A percentile compares a stretch with the other conserved stretches of the same genome.
These are phyloP conservation scores for Ambrosiella beaveri DNA, from an alignment of 2,329 filamentous ascomycete genomes.

Conservation along the genomic window DNA sequence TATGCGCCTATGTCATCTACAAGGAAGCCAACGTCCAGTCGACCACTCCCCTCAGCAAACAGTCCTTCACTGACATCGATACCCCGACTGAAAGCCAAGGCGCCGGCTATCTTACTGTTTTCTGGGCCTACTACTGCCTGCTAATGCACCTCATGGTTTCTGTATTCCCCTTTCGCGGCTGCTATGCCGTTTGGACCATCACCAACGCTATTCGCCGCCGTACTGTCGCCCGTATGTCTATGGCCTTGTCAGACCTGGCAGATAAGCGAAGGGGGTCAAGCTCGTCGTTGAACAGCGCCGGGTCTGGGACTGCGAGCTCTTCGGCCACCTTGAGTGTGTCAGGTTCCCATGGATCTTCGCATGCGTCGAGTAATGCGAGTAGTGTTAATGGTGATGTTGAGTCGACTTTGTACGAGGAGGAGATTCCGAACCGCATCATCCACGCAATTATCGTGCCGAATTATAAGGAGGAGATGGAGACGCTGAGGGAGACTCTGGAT, in stretches of 20 bases:
- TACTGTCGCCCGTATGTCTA: conserved; percentile 21
- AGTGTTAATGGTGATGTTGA: conserved; percentile 33
- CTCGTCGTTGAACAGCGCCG: conserved; percentile 36
- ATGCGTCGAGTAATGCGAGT: conserved; percentile 29
- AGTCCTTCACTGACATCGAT: conserved; percentile 16
- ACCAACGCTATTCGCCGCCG: conserved; percentile 32
- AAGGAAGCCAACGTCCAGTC: conserved; percentile 23
- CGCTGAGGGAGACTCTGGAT: conserved; percentile 48
- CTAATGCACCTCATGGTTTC: conserved; percentile 47
- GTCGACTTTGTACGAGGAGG: conserved; percentile 16
- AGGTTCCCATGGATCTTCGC: conserved; percentile 17
- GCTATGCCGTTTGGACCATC: conserved; percentile 42
- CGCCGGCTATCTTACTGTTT: conserved; percentile 31
- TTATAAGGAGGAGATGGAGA: conserved; percentile 57
- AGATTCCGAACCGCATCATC: conserved; percentile 28
- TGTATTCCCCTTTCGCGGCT: conserved; percentile 44
- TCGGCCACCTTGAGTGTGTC: background rate
- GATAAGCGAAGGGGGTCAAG: conserved; percentile 34
- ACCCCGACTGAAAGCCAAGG: conserved; percentile 22
- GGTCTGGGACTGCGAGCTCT: background rate
- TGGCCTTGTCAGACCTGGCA: conserved; percentile 30
- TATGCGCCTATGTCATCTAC: conserved; percentile 39
- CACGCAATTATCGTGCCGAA: conserved; percentile 56
- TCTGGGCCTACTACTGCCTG: conserved; percentile 49
- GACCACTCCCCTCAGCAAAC: conserved; percentile 15